phyloP scores from a whole-genome alignment of 139 green algal species.

The Chlamydomonas incerta region DNA sequence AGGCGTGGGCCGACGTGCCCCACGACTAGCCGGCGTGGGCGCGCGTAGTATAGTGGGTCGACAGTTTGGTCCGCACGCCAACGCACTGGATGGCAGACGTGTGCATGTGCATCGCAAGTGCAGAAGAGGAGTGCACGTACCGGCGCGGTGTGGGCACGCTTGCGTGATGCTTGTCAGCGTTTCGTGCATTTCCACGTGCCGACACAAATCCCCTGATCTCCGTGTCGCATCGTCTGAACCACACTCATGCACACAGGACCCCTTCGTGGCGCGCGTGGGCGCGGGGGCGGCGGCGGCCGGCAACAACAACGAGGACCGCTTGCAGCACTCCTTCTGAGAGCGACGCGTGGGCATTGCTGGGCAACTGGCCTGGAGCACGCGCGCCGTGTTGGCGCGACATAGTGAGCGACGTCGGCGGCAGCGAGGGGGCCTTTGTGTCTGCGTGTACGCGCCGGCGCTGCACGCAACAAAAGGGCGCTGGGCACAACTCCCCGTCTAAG shows the following conservation, averaged over 20 bases:
- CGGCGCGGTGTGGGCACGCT: neutral
- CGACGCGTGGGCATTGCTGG: too few relatives aligned
- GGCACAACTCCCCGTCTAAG: too few relatives aligned
- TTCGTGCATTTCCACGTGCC: too few relatives aligned
- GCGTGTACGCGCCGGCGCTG: too few relatives aligned
- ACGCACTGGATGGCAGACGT: too few relatives aligned
- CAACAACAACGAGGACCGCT: neutral
- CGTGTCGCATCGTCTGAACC: neutral
- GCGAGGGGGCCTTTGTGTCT: too few relatives aligned
- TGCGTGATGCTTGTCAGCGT: neutral
- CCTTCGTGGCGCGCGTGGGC: slow-evolving; percentile 15
- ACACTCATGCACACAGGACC: neutral
- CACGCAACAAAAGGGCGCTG: too few relatives aligned
- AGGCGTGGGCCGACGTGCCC: neutral
- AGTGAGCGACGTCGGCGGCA: too few relatives aligned
- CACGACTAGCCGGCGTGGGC: neutral
- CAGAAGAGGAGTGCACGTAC: neutral
- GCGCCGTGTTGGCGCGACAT: too few relatives aligned
- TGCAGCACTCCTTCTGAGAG: slow-evolving; percentile 44
- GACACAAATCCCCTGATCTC: neutral
- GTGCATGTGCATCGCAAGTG: neutral
- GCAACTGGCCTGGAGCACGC: too few relatives aligned
- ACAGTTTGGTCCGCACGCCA: too few relatives aligned
- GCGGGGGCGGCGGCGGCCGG: neutral
- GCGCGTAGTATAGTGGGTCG: neutral